A percentile compares a stretch with the other conserved stretches of the same genome.
These are phyloP conservation scores for Metschnikowia lachancei DNA, from an alignment of 805 yeast genomes.

Conservation along the genomic window DNA sequence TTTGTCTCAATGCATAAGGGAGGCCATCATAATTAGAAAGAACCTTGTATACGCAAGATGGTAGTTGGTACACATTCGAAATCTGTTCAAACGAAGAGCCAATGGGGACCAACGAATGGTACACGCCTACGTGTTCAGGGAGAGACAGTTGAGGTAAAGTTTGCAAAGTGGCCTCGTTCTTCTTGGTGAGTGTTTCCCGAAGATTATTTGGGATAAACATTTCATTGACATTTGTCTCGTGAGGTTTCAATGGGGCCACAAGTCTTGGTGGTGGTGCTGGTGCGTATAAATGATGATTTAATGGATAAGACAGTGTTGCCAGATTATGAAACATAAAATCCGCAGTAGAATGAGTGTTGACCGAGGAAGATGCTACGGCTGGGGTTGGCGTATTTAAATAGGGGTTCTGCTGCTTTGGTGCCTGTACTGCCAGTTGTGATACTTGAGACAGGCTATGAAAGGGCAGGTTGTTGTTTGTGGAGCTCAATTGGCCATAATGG, in stretches of 20 bases:
- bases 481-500: slow-evolving; percentile 11
- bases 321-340: slow-evolving; percentile 18
- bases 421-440: slow-evolving; percentile 16
- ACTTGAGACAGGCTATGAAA: slow-evolving; percentile 3
- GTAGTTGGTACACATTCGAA: slow-evolving; percentile 48
- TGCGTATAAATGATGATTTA: slow-evolving; percentile 85
- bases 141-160: slow-evolving; percentile 46
- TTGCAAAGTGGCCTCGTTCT: slow-evolving; percentile 79
- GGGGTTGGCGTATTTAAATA: slow-evolving; percentile 19
- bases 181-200: slow-evolving; percentile 66
- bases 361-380: slow-evolving; percentile 6
- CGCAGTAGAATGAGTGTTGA: slow-evolving; percentile 14
- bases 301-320: slow-evolving; percentile 38
- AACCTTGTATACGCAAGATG: slow-evolving; percentile 72
- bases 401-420: slow-evolving; percentile 23
- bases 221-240: slow-evolving; percentile 66
- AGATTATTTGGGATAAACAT: slow-evolving; percentile 72
- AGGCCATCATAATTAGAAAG: slow-evolving; percentile 75
- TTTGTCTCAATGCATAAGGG: slow-evolving; percentile 70
- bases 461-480: slow-evolving; percentile 16
- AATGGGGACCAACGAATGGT: slow-evolving; percentile 82
- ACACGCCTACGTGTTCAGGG: slow-evolving; percentile 61
- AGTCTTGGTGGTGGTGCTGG: slow-evolving; percentile 82
- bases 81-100: slow-evolving; percentile 44
- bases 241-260: slow-evolving; percentile 55